phyloP scores from a whole-genome alignment of 345 rosid genomes.

The Kandelia obovata region DNA sequence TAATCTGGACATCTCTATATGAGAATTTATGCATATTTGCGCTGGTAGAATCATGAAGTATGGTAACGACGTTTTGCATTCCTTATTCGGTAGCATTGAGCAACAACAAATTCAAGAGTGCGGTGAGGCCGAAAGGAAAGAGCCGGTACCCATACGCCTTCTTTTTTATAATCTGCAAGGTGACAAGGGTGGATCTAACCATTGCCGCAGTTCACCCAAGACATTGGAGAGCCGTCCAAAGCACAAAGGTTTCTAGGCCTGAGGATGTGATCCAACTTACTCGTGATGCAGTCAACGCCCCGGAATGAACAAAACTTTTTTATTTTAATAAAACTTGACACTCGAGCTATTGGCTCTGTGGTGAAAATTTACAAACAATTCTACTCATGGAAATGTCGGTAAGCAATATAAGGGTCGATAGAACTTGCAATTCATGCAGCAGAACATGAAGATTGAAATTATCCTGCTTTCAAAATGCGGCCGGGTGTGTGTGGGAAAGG shows the following conservation, averaged over 20 bases:
- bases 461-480: too few species aligned
- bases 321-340: too few species aligned
- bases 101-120: conserved; percentile 53
- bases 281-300: conserved; percentile 26
- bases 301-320: too few species aligned
- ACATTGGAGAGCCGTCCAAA: conserved; percentile 40
- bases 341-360: too few species aligned
- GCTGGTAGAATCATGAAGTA: background rate
- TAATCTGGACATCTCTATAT: background rate
- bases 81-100: conserved; percentile 17
- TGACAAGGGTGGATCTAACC: conserved; percentile 52
- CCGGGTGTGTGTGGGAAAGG: too few species aligned
- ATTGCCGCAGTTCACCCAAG: conserved; percentile 36
- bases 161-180: conserved; percentile 34
- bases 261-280: conserved; percentile 47
- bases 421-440: too few species aligned
- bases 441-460: too few species aligned
- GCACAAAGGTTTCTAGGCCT: conserved; percentile 40
- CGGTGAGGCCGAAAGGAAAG: conserved; percentile 35
- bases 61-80: too few species aligned
- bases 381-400: too few species aligned
- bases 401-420: too few species aligned
- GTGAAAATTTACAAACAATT: too few species aligned
- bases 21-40: background rate
- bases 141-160: conserved; percentile 43